Percentiles rank a stretch among this genome's conserved stretches.
phyloP scores from a whole-genome alignment of 2,329 filamentous ascomycete species.

The Colletotrichum sublineola region DNA sequence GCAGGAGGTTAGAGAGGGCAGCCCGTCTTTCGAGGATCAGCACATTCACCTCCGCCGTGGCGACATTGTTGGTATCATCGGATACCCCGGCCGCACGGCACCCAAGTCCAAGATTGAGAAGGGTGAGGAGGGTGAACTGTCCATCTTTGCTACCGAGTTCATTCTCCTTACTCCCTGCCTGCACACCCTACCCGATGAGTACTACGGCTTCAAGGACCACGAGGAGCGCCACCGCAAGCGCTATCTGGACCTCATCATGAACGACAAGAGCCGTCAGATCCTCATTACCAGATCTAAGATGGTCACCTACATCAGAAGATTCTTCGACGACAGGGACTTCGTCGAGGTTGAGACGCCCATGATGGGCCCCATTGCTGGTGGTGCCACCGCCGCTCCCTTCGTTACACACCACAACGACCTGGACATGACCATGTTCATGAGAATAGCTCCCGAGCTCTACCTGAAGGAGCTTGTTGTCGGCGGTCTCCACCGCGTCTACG shows the following conservation, averaged over 20 bases:
- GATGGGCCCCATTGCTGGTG: conserved; percentile 96
- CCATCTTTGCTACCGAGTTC: conserved; percentile 91
- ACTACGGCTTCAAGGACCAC: conserved; percentile 95
- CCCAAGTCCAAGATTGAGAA: conserved; percentile 88
- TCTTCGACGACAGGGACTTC: conserved; percentile 90
- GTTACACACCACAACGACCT: conserved; percentile 96
- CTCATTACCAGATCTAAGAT: conserved; percentile 91
- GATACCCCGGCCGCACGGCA: conserved; percentile 82
- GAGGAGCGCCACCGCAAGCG: conserved; percentile 93
- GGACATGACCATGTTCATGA: conserved; percentile 94
- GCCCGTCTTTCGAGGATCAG: conserved; percentile 82
- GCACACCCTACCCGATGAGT: conserved; percentile 89
- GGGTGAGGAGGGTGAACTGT: conserved; percentile 89
- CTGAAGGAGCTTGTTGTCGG: conserved; percentile 97
- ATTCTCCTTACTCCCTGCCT: conserved; percentile 90
- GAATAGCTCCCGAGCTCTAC: conserved; percentile 86
- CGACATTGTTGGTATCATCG: conserved; percentile 91
- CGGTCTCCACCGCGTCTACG: conserved; percentile 93
- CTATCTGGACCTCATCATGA: conserved; percentile 97
- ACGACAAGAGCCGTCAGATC: conserved; percentile 85
- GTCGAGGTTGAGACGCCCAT: conserved; percentile 97
- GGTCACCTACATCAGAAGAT: conserved; percentile 87
- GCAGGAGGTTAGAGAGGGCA: conserved; percentile 78
- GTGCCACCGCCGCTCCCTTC: conserved; percentile 95
- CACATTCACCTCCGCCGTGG: conserved; percentile 91